Evolutionary conservation across 371 early-diverging fungal genomes (phyloP).

Genomic region (Apophysomyces sp.): DNA sequence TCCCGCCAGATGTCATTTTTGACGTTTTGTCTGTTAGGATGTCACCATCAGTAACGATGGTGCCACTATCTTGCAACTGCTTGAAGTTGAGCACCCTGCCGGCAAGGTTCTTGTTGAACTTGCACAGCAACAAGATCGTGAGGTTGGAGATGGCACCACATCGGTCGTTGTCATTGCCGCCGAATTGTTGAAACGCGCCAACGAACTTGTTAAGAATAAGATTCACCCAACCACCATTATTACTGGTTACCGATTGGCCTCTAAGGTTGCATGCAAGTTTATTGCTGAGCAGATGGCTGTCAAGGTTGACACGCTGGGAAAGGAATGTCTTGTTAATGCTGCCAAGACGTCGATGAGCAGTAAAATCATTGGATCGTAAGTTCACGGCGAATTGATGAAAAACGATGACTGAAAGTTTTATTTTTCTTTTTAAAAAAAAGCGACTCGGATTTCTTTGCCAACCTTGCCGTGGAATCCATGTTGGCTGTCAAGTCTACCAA

Average conservation of each 20-base stretch:
- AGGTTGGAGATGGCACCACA: constrained; percentile 99
- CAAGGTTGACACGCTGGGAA: constrained; percentile 91
- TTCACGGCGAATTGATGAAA: constrained; percentile 1
- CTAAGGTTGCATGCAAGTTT: constrained; percentile 98
- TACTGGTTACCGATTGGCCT: constrained; percentile 97
- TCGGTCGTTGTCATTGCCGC: constrained; percentile 99
- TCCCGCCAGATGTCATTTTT: constrained; percentile 5
- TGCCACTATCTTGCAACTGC: constrained; percentile 97
- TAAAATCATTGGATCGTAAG: constrained; percentile 96
- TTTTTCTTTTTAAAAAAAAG: constrained; percentile 33
- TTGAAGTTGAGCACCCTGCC: constrained; percentile 99
- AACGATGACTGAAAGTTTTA: background rate
- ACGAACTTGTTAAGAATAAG: constrained; percentile 96
- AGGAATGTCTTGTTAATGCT: constrained; percentile 93
- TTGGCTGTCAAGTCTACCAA: constrained; percentile 89
- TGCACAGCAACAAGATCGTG: constrained; percentile 99
- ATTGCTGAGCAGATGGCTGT: constrained; percentile 95
- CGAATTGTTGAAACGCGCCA: constrained; percentile 96
- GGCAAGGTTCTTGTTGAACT: constrained; percentile 98
- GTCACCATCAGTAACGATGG: constrained; percentile 99
- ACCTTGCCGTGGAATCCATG: constrained; percentile 96
- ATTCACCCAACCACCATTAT: constrained; percentile 99
- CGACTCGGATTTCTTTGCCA: constrained; percentile 95
- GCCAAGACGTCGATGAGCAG: constrained; percentile 99
- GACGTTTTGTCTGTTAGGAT: constrained; percentile 61